Percentiles rank a stretch among this genome's conserved stretches.
phyloP scores from a whole-genome alignment of 2,329 filamentous ascomycete genomes.

The Trematosphaeria pertusa region DNA sequence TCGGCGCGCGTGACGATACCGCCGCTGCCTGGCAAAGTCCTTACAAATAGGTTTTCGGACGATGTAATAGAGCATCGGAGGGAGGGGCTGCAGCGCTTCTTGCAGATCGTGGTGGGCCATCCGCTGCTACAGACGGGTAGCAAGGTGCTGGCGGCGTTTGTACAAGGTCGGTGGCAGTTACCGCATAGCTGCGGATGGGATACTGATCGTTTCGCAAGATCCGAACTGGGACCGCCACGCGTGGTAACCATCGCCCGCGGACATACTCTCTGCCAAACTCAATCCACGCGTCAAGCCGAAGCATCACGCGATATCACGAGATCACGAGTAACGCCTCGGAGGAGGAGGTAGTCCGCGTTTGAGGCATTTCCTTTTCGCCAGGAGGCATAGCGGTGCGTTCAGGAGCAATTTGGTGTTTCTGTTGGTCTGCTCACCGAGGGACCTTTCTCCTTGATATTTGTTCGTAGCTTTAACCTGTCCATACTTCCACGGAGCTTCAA shows the following conservation, averaged over 20 bases:
- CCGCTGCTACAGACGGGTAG: slow-evolving; percentile 96
- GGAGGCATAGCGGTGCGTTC: slow-evolving; percentile 9
- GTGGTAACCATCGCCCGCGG: slow-evolving; percentile 32
- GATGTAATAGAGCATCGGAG: slow-evolving; percentile 96
- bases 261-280: neutral
- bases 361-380: slow-evolving; percentile 1
- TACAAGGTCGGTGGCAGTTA: slow-evolving; percentile 74
- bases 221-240: slow-evolving; percentile 79
- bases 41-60: slow-evolving; percentile 97
- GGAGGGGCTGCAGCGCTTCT: slow-evolving; percentile 90
- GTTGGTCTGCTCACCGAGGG: neutral
- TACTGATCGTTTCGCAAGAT: slow-evolving; percentile 59
- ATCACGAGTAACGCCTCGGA: slow-evolving; percentile 15
- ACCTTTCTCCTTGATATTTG: slow-evolving; percentile 4
- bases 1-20: slow-evolving; percentile 94
- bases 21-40: slow-evolving; percentile 94
- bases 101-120: slow-evolving; percentile 97
- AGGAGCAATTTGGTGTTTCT: slow-evolving; percentile 3
- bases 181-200: too few relatives aligned
- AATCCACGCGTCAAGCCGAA: slow-evolving; percentile 1
- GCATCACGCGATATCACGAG: slow-evolving; percentile 23
- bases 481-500: slow-evolving; percentile 2
- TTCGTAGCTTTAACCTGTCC: slow-evolving; percentile 3
- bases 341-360: neutral
- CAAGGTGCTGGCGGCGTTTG: slow-evolving; percentile 94